Evolutionary conservation across 164 flowering plant genomes (phyloP), one percentile per base, ranked within the genome.

Genomic region (Annona cherimola): DNA sequence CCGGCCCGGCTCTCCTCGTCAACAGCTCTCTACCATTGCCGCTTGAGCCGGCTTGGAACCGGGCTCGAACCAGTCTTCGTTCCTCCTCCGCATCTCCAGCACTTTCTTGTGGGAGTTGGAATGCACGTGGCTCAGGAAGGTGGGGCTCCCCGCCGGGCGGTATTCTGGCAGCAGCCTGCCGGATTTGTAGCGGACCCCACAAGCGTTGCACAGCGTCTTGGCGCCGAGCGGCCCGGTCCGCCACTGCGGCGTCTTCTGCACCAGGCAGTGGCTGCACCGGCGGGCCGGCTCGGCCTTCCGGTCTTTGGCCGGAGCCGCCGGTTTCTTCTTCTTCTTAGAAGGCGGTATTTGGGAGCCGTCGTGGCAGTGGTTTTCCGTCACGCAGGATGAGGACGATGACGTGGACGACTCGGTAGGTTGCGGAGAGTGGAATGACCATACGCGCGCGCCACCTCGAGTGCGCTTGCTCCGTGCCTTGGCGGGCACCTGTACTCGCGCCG

Each of bases 191-290:
- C 98, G 88, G 54, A 93, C 98, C 42, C 98, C 98, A 68, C 98
- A 93, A 12, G 98, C 98, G 71, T 93, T 93, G 71, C 98, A 93
- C 1, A 93, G 83, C 3, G 98, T 91, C 72, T 93, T 93, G 6
- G 98, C 79, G 4, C 98, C 98, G 5, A 79, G 68, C 9, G 98
- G 98, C 57, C 98, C 98, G 80, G 92, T 78, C 76, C 98, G 80
- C 98, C 98, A 93, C 74, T 93, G 98, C 0, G 98, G 98, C 8
- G 98, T 93, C 76, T 88, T 89, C 73, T 88, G 89, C 14, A 88
- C 91, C 40, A 79, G 87, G 68, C 98, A 93, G 45, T 93, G 98
- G 57, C 84, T 91, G 71, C 98, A 93, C 77, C 88, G 76, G 3
- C 91, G 74, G 44, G 77, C 88, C 19, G 61, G 43, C 69, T 66